phyloP scores from a whole-genome alignment of 805 yeast species.

The Pichia paraexigua region DNA sequence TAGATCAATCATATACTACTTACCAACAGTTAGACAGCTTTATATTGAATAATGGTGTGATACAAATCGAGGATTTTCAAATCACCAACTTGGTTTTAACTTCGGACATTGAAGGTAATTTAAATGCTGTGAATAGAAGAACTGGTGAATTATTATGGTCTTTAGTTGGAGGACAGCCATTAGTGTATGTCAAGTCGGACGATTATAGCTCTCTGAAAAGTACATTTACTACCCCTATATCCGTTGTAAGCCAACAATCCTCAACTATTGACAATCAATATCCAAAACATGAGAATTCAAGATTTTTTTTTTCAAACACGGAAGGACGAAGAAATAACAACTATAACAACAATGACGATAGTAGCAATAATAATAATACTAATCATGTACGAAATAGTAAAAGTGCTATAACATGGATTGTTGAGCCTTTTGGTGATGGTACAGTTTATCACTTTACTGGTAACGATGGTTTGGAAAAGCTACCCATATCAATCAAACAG shows the following conservation, averaged over 20 bases:
- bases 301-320: not conserved
- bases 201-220: not conserved
- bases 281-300: not conserved
- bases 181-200: slow-evolving; percentile 35
- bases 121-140: slow-evolving; percentile 70
- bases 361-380: not conserved
- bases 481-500: slow-evolving; percentile 74
- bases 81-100: slow-evolving; percentile 53
- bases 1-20: not conserved
- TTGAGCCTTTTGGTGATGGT: slow-evolving; percentile 87
- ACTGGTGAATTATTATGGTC: slow-evolving; percentile 78
- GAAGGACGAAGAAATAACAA: not conserved
- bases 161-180: slow-evolving; percentile 53
- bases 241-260: not conserved
- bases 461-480: slow-evolving; percentile 63
- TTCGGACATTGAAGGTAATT: slow-evolving; percentile 79
- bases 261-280: not conserved
- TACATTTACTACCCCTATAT: slow-evolving; percentile 4
- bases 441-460: slow-evolving; percentile 72
- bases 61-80: slow-evolving; percentile 21
- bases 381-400: not conserved
- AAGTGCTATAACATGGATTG: slow-evolving; percentile 59
- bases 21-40: not conserved
- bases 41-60: not conserved
- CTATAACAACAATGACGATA: not conserved